Base-by-base conservation (phyloP, 345 rosid genomes). In the Noccaea bulbosa region DNA sequence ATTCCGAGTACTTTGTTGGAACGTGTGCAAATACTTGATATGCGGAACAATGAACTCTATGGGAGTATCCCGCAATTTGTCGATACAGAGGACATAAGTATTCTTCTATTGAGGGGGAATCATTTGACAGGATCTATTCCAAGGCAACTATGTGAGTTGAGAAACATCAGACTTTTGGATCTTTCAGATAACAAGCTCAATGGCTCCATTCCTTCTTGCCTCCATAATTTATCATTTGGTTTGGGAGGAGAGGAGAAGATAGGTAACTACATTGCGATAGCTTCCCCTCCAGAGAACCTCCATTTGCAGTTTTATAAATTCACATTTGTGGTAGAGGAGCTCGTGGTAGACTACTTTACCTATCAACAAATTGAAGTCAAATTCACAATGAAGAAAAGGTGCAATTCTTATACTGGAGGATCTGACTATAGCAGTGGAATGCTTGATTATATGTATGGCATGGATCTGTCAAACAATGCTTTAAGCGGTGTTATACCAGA, bases 391-490 rank as follows among this genome's bases (percentile, higher is more conserved):
- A 75, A 75, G 40, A 35, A 17, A 14, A 69, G 74, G 30, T 60
- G 45, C 4, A 14, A 62, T 5, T 54, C 53, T 9, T 70, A 52
- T 52, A 27, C 9, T 16, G 24, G 24, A 16, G 20, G 0, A 46
- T 15, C 50, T 46, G 5, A 3, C 4, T 17, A 5, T 15, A 12
- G 8, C 2, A 6, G 5, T 2, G 57, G 38, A 27, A 5, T 30
- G 30, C 73, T 69, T 69, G 46, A 12, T 12, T 69, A 57, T 39
- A 69, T 69, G 58, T 35, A 11, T 54, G 65, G 70, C 20, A 7
- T 68, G 5, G 65, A 75, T 30, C 38, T 75, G 37, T 75, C 69
- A 7, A 41, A 45, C 59, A 75, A 61, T 10, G 51, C 53, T 34
- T 68, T 75, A 22, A 67, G 39, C 12, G 63, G 78, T 10, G 40